phyloP scores from a whole-genome alignment of 106 monocot species.

The Dendrobium officinale region DNA sequence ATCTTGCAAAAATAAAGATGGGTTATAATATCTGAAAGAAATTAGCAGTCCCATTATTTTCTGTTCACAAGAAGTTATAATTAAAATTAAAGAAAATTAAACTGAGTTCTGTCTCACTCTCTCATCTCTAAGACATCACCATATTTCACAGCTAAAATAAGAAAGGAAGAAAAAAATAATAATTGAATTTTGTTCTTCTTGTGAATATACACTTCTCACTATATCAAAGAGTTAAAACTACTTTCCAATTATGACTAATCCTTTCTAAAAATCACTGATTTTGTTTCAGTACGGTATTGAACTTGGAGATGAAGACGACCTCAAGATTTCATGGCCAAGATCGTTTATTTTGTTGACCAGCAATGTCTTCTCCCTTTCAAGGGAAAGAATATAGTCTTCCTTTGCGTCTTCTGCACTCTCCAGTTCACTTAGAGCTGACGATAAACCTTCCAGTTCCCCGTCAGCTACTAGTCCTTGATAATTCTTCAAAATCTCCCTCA shows the following conservation, averaged over 20 bases:
- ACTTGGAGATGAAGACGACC: slow-evolving; percentile 32
- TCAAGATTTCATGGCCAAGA: slow-evolving; percentile 53
- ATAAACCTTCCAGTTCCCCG: slow-evolving; percentile 56
- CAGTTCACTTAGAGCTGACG: slow-evolving; percentile 43
- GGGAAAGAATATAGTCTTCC: slow-evolving; percentile 62
- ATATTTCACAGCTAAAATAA: neutral
- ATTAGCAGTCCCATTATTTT: neutral
- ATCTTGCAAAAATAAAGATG: neutral
- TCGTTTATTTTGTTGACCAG: slow-evolving; percentile 59
- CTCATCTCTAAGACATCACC: neutral
- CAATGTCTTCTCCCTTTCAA: slow-evolving; percentile 61
- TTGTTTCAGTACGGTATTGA: neutral
- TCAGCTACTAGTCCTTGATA: slow-evolving; percentile 45
- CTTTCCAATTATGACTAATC: neutral
- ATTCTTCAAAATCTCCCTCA: slow-evolving; percentile 56
- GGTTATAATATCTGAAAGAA: too few species aligned
- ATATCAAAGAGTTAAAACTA: neutral
- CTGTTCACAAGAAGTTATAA: neutral
- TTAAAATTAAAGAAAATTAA: neutral
- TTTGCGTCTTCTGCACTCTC: slow-evolving; percentile 51
- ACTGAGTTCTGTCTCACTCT: neutral
- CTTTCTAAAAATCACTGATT: neutral
- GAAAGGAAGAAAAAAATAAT: neutral
- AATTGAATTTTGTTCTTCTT: slow-evolving; percentile 1
- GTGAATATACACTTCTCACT: neutral